Percentiles rank a stretch among this genome's conserved stretches.
phyloP scores from a whole-genome alignment of 2,329 filamentous ascomycete species.

The Botrytis hyacinthi region DNA sequence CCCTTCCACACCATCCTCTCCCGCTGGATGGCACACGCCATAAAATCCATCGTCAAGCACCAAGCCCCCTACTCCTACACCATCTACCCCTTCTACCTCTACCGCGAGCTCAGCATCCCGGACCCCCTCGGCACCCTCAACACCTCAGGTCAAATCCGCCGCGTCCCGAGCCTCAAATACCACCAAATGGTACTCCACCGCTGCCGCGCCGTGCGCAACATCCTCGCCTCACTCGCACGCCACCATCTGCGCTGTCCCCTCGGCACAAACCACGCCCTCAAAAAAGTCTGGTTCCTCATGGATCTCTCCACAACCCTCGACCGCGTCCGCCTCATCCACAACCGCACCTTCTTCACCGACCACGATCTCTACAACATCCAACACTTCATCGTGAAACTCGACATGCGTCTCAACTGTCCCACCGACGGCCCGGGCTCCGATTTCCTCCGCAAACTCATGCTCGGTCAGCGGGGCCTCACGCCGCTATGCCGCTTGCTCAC shows the following conservation, averaged over 20 bases:
- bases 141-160: constrained; percentile 42
- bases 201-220: constrained; percentile 56
- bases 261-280: constrained; percentile 48
- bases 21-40: background rate
- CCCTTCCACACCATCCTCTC: background rate
- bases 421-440: constrained; percentile 51
- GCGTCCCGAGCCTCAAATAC: constrained; percentile 64
- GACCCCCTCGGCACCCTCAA: constrained; percentile 55
- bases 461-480: constrained; percentile 57
- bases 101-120: constrained; percentile 53
- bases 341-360: constrained; percentile 54
- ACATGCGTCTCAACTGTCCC: constrained; percentile 67
- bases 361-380: constrained; percentile 60
- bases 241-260: constrained; percentile 56
- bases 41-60: constrained; percentile 51
- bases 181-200: constrained; percentile 63
- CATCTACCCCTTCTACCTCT: constrained; percentile 62
- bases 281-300: constrained; percentile 72
- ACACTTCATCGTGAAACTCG: constrained; percentile 69
- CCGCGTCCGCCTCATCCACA: constrained; percentile 55
- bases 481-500: constrained; percentile 61
- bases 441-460: constrained; percentile 54
- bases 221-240: constrained; percentile 58
- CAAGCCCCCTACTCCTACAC: constrained; percentile 51
- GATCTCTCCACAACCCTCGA: constrained; percentile 58